Evolutionary conservation across 148 eudicot genomes (phyloP), one percentile per base, ranked within the genome.

Genomic region (Arbutus unedo): DNA sequence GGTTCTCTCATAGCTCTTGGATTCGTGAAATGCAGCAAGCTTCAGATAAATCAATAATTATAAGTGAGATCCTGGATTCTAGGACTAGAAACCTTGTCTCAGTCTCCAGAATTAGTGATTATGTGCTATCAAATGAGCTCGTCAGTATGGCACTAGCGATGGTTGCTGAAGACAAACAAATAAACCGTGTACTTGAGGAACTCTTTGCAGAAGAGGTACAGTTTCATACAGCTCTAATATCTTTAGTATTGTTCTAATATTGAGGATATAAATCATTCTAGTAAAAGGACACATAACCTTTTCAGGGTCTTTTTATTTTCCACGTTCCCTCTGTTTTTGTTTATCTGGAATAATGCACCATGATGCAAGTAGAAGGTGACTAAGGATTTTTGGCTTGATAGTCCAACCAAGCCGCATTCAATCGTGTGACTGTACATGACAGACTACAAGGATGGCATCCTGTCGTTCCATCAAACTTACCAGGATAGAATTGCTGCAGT

Each of bases 101-200:
- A 16, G 97, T 95, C 43, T 91, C 98, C 55, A 92, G 95, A 88
- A 95, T 95, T 64, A 95, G 98, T 81, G 97, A 95, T 88, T 95
- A 95, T 81, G 98, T 95, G 83, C 90, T 95, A 75, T 93, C 98
- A 66, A 95, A 95, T 92, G 98, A 95, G 87, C 88, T 95, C 84
- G 97, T 95, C 84, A 95, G 97, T 85, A 95, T 95, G 98, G 98
- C 98, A 45, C 90, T 95, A 13, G 98, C 98, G 6, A 93, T 95
- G 98, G 98, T 93, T 78, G 98, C 98, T 62, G 98, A 95, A 88
- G 98, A 95, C 91, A 95, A 95, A 85, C 97, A 95, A 84, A 95
- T 95, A 81, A 95, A 95, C 78, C 97, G 97, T 78, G 97, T 95
- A 62, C 95, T 95, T 51, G 97, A 95, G 81, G 98, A 95, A 78